A percentile compares a stretch with the other conserved stretches of the same genome.
Evolutionary conservation across 768 basidiomycete genomes (phyloP).

Genomic region (Mycena belliarum): DNA sequence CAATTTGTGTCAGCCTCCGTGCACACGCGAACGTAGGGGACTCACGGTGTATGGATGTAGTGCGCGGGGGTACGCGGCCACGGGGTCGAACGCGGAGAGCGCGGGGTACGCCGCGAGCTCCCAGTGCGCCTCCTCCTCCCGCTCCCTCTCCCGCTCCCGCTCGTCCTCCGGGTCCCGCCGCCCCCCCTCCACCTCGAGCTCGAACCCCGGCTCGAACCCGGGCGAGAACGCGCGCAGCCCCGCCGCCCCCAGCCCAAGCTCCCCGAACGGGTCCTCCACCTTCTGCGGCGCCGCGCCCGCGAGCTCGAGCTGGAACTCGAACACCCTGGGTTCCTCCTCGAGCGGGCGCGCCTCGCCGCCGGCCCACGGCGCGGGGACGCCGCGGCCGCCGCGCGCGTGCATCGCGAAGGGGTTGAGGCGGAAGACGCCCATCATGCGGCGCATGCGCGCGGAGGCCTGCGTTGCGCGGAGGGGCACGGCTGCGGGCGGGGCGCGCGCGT

Average conservation of each 20-base stretch:
- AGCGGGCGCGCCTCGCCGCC: slow-evolving; percentile 59
- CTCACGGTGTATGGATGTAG: slow-evolving; percentile 5
- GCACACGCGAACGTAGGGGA: neutral
- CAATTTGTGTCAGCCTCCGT: neutral
- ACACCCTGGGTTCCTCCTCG: slow-evolving; percentile 57
- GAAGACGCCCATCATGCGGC: slow-evolving; percentile 76
- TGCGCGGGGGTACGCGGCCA: slow-evolving; percentile 15
- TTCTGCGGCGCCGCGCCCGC: slow-evolving; percentile 9
- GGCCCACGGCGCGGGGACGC: slow-evolving; percentile 38
- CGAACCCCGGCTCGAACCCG: slow-evolving; percentile 28
- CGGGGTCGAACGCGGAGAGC: slow-evolving; percentile 11
- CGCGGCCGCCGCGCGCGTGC: slow-evolving; percentile 50
- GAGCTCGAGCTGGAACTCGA: slow-evolving; percentile 64
- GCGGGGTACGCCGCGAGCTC: slow-evolving; percentile 20
- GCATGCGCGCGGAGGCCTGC: slow-evolving; percentile 69
- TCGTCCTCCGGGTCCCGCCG: too few relatives aligned
- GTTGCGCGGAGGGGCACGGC: slow-evolving; percentile 78
- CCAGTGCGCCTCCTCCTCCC: slow-evolving; percentile 11
- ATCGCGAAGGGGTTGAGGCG: slow-evolving; percentile 76
- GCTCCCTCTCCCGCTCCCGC: neutral
- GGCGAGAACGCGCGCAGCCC: slow-evolving; percentile 42
- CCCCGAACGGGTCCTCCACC: slow-evolving; percentile 2
- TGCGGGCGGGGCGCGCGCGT: slow-evolving; percentile 53
- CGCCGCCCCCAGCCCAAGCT: slow-evolving; percentile 13
- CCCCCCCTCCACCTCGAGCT: too few relatives aligned